A percentile compares a stretch with the other conserved stretches of the same genome.
These are phyloP conservation scores for Zygotorulaspora chibaensis DNA, from an alignment of 805 yeast genomes.

Conservation along the genomic window DNA sequence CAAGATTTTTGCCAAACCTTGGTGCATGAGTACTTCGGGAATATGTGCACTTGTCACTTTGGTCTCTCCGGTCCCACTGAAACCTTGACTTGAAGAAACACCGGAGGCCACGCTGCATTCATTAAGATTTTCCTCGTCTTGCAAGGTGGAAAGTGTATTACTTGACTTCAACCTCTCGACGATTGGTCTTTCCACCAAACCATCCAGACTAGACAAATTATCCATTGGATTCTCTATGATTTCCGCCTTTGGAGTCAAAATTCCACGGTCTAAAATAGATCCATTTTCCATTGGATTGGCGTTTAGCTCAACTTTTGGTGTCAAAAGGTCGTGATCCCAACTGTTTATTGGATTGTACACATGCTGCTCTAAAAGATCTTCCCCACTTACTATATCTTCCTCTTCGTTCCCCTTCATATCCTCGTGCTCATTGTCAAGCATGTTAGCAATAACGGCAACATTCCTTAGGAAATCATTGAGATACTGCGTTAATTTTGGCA, in stretches of 20 bases:
- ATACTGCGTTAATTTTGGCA: constrained; percentile 57
- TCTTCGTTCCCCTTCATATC: constrained; percentile 3
- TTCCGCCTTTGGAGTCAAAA: constrained; percentile 8
- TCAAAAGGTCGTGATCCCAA: constrained; percentile 5
- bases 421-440: constrained; percentile 11
- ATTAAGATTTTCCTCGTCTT: constrained; percentile 5
- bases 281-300: not conserved
- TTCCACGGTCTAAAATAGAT: not conserved
- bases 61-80: constrained; percentile 1
- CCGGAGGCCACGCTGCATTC: constrained; percentile 10
- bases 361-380: not conserved
- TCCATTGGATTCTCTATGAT: constrained; percentile 12
- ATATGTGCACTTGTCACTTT: constrained; percentile 17
- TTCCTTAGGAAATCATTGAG: constrained; percentile 38
- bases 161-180: constrained; percentile 13
- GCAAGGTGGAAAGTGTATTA: constrained; percentile 12
- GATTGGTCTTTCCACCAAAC: constrained; percentile 6
- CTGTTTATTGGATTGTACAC: not conserved
- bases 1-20: constrained; percentile 49
- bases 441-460: constrained; percentile 11
- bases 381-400: not conserved
- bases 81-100: constrained; percentile 4
- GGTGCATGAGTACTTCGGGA: constrained; percentile 51
- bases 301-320: constrained; percentile 2
- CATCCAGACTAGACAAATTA: constrained; percentile 6